Evolutionary conservation across 23 red algal species (phyloP).

Genomic region (Gracilaria domingensis): DNA sequence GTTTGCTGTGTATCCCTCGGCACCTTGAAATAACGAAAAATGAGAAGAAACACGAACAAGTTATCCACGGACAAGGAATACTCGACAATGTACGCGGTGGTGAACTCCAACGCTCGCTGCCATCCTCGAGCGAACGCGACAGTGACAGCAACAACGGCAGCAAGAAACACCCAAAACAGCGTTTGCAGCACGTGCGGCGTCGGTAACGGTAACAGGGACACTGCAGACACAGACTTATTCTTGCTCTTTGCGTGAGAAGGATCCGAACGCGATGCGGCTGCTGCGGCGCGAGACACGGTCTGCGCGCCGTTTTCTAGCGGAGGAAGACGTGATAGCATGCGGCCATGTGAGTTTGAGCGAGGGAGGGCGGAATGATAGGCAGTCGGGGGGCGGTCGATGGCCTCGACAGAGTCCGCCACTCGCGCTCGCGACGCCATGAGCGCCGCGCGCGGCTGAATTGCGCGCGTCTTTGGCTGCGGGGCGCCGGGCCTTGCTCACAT

Average conservation of each 20-base stretch:
- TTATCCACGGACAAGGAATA: conserved; percentile 95
- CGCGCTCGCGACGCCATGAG: conserved; percentile 9
- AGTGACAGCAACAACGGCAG: conserved; percentile 27
- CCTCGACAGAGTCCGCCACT: not conserved
- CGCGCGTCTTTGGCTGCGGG: not conserved
- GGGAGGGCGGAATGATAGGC: not conserved
- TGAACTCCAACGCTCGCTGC: conserved; percentile 80
- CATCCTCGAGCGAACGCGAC: conserved; percentile 27
- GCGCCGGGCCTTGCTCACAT: not conserved
- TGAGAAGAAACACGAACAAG: conserved; percentile 95
- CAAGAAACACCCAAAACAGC: conserved; percentile 45
- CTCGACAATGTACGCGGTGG: conserved; percentile 94
- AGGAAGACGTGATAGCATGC: conserved; percentile 37
- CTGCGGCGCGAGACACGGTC: not conserved
- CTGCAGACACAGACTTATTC: not conserved
- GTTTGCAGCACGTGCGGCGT: conserved; percentile 58
- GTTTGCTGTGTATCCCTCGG: conserved; percentile 79
- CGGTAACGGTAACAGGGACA: not conserved
- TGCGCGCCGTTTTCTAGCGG: not conserved
- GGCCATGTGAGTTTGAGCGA: conserved; percentile 25
- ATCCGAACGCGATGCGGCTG: conserved; percentile 1
- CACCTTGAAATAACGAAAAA: conserved; percentile 94
- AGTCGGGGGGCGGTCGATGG: not conserved
- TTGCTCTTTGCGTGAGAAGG: not conserved
- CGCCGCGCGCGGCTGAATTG: not conserved